Evolutionary conservation across 805 yeast species (phyloP), one percentile per base, ranked within the genome.

Genomic region (Myxozyma lipomycoides): DNA sequence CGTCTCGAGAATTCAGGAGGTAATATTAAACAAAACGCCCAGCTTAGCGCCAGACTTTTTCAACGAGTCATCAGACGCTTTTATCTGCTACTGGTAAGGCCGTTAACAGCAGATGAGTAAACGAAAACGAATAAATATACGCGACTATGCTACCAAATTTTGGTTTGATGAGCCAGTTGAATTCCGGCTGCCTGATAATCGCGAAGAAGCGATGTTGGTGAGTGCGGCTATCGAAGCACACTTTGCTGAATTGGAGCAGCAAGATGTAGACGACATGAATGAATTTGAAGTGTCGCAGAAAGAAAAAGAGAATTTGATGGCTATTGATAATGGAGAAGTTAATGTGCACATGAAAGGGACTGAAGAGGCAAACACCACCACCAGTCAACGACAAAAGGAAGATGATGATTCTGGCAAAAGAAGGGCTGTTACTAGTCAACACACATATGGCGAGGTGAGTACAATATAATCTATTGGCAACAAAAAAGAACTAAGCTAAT

Each of bases 121-220:
- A 35, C 38, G 38, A 21, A 35, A 35, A 15, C 38, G 38, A 35
- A 15, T 35, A 35, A 35, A 35, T 35, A 35, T 35, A n/a, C 38
- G 38, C 12, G 38, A 35, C 18, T 35, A 35, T 35, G 38, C 38
- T 35, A 35, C 19, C 38, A 35, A 35, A 21, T 35, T 35, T 15
- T 35, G 38, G 38, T 35, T 35, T 35, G 38, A 35, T 15, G 38
- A 35, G 38, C 38, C 38, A 12, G n/a, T 35, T 15, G 38, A 35
- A 15, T 35, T 35, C 19, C 7, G 18, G n/a, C n/a, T 35, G 38
- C 38, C 38, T 6, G 19, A 10, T 15, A 17, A 35, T 15, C 6
- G 38, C 7, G 38, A 35, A 15, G 38, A 35, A 15, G 38, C 38
- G 18, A 15, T 6, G 19, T 35, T 35, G 18, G 38, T 35, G 19